Conservation (phyloP, 495 filamentous ascomycete species). For the Xylaria castorea region DNA sequence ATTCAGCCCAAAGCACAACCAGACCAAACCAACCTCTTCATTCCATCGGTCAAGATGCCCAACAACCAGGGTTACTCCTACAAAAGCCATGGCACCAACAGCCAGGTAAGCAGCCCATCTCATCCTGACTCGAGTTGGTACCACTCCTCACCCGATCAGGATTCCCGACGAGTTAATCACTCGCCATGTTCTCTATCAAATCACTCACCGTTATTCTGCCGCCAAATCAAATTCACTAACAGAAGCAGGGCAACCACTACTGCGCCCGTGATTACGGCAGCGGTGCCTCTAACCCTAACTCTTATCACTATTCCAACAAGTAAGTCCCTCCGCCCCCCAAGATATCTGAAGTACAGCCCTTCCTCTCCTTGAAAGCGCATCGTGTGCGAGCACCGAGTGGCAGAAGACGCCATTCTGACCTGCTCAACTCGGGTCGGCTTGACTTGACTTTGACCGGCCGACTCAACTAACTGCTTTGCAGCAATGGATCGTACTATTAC, state of each 20-base stretch:
- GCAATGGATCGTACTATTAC: conserved; percentile 66
- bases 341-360: conserved; percentile 10
- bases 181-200: background rate
- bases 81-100: conserved; percentile 53
- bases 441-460: background rate
- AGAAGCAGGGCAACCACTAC: conserved; percentile 60
- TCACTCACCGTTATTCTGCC: too few relatives aligned
- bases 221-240: conserved; percentile 12
- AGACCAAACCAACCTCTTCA: background rate
- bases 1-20: background rate
- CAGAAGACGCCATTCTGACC: background rate
- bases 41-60: conserved; percentile 31
- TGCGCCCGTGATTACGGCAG: conserved; percentile 60
- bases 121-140: background rate
- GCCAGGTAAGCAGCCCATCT: conserved; percentile 37
- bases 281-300: conserved; percentile 52
- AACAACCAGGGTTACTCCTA: conserved; percentile 48
- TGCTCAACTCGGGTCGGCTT: background rate
- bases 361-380: background rate
- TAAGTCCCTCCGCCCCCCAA: conserved; percentile 34
- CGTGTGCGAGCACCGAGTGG: background rate
- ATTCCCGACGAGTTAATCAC: background rate
- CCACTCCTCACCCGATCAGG: background rate
- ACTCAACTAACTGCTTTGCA: conserved; percentile 23
- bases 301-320: conserved; percentile 65